A percentile compares a stretch with the other conserved stretches of the same genome.
These are phyloP conservation scores for Rhododendron henanense DNA, from an alignment of 148 eudicot species.

Conservation along the genomic window DNA sequence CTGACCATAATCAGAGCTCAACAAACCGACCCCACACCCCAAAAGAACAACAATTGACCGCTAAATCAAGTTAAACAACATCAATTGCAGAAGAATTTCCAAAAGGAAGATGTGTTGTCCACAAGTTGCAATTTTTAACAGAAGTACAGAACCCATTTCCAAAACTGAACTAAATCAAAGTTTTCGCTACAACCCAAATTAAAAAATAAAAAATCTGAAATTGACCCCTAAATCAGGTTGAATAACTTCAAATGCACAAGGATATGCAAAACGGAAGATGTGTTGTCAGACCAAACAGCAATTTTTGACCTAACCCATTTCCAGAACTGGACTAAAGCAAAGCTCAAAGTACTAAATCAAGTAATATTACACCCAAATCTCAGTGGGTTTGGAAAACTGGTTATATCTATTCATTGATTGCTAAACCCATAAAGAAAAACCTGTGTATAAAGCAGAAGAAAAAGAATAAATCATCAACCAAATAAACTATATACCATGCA, in stretches of 20 bases:
- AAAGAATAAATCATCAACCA: not conserved
- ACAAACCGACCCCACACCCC: not conserved
- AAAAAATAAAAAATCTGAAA: not conserved
- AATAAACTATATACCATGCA: not conserved
- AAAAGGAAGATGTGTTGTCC: not conserved
- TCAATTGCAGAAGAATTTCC: not conserved
- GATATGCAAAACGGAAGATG: not conserved
- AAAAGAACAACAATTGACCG: not conserved
- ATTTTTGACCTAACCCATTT: conserved; percentile 2
- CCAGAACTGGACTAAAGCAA: conserved; percentile 6
- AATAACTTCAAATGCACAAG: not conserved
- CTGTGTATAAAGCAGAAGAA: not conserved
- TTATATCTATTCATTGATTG: not conserved
- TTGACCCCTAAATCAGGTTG: not conserved
- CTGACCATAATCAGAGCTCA: not conserved
- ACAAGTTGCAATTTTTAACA: not conserved
- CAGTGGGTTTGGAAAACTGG: not conserved
- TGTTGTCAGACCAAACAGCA: not conserved
- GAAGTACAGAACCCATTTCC: not conserved
- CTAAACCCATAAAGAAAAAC: not conserved
- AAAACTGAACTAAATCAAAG: not conserved
- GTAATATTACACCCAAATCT: not conserved
- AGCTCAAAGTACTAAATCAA: not conserved
- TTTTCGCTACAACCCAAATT: not conserved
- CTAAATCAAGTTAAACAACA: not conserved